Evolutionary conservation across 176 grass and related monocot genomes (phyloP).

Genomic region (Zoysia pacifica): DNA sequence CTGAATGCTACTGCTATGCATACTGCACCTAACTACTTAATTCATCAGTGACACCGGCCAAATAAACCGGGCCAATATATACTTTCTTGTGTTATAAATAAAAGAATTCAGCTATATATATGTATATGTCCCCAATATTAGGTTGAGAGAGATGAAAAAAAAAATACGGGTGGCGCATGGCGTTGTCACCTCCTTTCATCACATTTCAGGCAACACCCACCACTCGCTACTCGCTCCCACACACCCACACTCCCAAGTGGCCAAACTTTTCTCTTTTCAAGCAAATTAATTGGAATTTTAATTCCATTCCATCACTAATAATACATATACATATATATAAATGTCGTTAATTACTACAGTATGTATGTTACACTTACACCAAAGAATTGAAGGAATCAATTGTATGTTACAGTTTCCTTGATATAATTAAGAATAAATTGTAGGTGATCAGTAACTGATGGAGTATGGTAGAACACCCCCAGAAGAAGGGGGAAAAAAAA

Average conservation of each 20-base stretch:
- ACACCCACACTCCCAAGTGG: constrained; percentile 13
- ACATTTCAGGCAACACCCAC: constrained; percentile 48
- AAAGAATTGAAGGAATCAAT: constrained; percentile 57
- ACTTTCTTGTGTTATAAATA: too few species aligned
- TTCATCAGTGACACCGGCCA: too few species aligned
- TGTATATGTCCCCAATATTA: too few species aligned
- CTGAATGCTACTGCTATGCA: too few species aligned
- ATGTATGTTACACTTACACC: constrained; percentile 31
- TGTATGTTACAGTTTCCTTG: constrained; percentile 45
- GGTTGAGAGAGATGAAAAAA: too few species aligned
- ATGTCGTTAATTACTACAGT: constrained; percentile 19
- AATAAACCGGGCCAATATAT: too few species aligned
- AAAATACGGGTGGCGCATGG: not conserved
- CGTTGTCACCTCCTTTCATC: constrained; percentile 30
- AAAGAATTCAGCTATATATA: too few species aligned
- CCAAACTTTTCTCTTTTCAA: constrained; percentile 29
- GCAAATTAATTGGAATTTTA: not conserved
- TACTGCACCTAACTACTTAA: too few species aligned
- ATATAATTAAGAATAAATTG: constrained; percentile 28
- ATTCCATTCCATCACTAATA: constrained; percentile 21
- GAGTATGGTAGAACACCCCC: not conserved
- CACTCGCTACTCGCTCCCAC: constrained; percentile 33
- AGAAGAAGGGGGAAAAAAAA: not conserved
- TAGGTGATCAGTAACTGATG: constrained; percentile 23
- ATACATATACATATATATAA: constrained; percentile 4